Evolutionary conservation across 495 filamentous ascomycete species (phyloP).

Genomic region (Xeromyces bisporus): DNA sequence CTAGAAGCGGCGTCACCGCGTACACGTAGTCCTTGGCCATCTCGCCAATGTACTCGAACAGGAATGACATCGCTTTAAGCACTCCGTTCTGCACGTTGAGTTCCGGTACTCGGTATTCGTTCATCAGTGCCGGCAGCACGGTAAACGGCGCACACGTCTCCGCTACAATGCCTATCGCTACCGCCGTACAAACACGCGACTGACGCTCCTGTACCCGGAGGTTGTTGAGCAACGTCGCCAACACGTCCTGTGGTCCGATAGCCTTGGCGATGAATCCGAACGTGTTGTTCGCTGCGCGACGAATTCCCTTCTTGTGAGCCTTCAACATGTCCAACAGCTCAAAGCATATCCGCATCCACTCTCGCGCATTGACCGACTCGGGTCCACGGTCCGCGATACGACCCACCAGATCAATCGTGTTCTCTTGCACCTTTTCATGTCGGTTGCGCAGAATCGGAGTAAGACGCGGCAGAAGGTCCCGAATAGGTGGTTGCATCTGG

Average conservation of each 20-base stretch:
- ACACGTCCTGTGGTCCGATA: slow-evolving; percentile 93
- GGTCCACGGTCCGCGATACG: slow-evolving; percentile 96
- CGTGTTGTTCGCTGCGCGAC: slow-evolving; percentile 97
- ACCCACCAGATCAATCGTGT: slow-evolving; percentile 97
- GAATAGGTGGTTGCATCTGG: slow-evolving; percentile 98
- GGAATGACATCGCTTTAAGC: slow-evolving; percentile 88
- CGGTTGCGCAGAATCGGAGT: slow-evolving; percentile 95
- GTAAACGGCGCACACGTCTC: slow-evolving; percentile 99
- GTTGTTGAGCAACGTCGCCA: slow-evolving; percentile 92
- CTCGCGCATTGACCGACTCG: slow-evolving; percentile 86
- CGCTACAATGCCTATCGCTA: slow-evolving; percentile 98
- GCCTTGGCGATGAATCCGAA: slow-evolving; percentile 99
- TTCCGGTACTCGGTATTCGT: slow-evolving; percentile 97
- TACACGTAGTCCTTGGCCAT: slow-evolving; percentile 99
- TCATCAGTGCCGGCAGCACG: slow-evolving; percentile 97
- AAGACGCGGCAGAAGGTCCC: slow-evolving; percentile 84
- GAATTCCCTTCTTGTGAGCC: slow-evolving; percentile 97
- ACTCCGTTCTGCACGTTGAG: slow-evolving; percentile 98
- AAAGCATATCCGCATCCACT: slow-evolving; percentile 99
- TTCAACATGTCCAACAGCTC: slow-evolving; percentile 99
- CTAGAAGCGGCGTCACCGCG: slow-evolving; percentile 88
- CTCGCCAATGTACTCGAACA: slow-evolving; percentile 98
- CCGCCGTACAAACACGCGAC: slow-evolving; percentile 93
- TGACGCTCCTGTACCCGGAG: slow-evolving; percentile 94
- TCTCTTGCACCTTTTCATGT: slow-evolving; percentile 99